Evolutionary conservation across 805 yeast genomes (phyloP).

Genomic region (Ogataea kodamae): DNA sequence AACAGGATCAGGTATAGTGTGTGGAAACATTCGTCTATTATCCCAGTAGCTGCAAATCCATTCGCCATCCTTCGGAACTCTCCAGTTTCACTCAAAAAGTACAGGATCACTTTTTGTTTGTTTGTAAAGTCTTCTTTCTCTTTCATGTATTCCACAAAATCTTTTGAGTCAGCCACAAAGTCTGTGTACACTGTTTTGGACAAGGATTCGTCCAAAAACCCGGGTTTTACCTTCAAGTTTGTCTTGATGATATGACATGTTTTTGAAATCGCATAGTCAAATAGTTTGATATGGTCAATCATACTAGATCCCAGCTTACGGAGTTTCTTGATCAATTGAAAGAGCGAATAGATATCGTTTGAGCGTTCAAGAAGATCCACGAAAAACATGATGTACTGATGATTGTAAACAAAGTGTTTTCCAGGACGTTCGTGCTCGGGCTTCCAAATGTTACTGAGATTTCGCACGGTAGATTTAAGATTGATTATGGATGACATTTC

Average conservation of each 20-base stretch:
- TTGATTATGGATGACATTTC: constrained; percentile 65
- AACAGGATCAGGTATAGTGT: constrained; percentile 55
- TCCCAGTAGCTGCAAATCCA: constrained; percentile 76
- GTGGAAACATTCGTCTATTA: constrained; percentile 69
- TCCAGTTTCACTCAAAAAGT: constrained; percentile 46
- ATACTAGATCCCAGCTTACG: constrained; percentile 76
- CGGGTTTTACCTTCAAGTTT: constrained; percentile 39
- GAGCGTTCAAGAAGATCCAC: constrained; percentile 51
- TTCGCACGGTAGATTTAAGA: constrained; percentile 63
- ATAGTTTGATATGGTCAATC: constrained; percentile 57
- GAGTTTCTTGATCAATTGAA: constrained; percentile 64
- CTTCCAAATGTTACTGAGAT: constrained; percentile 85
- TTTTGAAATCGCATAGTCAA: constrained; percentile 59
- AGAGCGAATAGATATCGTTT: constrained; percentile 56
- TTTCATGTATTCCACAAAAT: constrained; percentile 26
- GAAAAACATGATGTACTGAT: constrained; percentile 62
- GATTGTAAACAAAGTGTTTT: constrained; percentile 77
- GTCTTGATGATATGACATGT: constrained; percentile 51
- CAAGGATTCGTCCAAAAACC: constrained; percentile 51
- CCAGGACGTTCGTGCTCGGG: constrained; percentile 93
- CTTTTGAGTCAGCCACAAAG: constrained; percentile 40
- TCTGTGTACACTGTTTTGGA: constrained; percentile 41
- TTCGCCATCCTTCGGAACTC: constrained; percentile 71
- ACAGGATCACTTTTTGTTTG: constrained; percentile 37
- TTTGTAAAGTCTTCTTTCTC: constrained; percentile 34